Percentiles rank a stretch among this genome's conserved stretches.
Conservation (phyloP, 1,284 basidiomycete species). For the Phenoliferia sp. region DNA sequence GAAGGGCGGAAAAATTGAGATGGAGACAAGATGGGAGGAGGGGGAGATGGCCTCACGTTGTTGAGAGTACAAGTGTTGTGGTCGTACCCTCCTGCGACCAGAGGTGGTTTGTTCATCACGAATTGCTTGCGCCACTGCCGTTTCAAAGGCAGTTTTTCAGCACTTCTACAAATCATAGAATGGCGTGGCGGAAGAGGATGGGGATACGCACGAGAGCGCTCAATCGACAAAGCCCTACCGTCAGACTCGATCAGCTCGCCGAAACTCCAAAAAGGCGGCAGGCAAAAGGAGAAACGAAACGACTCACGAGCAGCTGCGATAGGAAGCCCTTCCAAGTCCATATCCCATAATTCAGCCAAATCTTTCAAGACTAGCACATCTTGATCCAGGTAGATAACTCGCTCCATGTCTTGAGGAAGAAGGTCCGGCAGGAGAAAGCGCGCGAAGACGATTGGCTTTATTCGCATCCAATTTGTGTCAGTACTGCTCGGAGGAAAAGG, state of each 20-base stretch:
- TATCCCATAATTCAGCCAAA: neutral
- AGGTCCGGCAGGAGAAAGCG: neutral
- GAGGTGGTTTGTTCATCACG: neutral
- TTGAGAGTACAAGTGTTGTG: conserved; percentile 1
- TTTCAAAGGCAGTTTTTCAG: neutral
- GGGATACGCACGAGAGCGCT: neutral
- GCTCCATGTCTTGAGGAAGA: neutral
- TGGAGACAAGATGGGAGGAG: neutral
- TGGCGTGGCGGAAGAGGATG: neutral
- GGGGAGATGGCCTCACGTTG: neutral
- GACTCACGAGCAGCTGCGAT: conserved; percentile 1
- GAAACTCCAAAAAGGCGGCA: neutral
- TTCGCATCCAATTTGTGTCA: neutral
- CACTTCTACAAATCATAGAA: neutral
- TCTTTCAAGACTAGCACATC: conserved; percentile 2
- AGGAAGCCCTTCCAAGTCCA: neutral
- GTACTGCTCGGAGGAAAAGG: no score
- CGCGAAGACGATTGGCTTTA: neutral
- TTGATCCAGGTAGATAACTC: conserved; percentile 5
- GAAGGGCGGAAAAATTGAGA: neutral
- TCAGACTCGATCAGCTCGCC: neutral
- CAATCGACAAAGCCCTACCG: neutral
- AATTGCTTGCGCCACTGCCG: conserved; percentile 4
- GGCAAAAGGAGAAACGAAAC: neutral
- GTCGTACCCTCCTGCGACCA: neutral